Base-by-base conservation (phyloP, 164 flowering plant genomes). In the Sextonia rubra region DNA sequence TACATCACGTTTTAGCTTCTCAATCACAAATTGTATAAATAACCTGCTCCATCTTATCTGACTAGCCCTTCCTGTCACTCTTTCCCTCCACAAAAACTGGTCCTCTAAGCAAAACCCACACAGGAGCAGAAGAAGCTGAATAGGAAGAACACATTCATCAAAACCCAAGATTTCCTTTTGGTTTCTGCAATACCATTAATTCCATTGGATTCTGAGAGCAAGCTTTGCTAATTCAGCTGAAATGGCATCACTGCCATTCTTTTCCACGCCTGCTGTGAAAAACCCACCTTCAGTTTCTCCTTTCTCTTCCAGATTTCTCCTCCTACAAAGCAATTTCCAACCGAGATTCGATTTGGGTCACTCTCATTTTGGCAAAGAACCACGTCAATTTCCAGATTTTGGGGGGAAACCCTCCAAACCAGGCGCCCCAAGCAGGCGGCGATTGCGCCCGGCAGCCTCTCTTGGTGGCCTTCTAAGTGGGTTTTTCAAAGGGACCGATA, bases 401-500 rank as follows among this genome's bases (percentile, higher is more conserved):
- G 75, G 75, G 8, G 60, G 71, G 55, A 79, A 73, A 73, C 37
- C 27, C 47, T 44, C 68, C 18, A 73, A 77, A 69, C 37, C 65
- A 23, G 66, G 77, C 24, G 62, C 70, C 44, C 62, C 25, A 25
- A 80, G 70, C 22, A 60, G 44, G 27, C 24, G 48, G 67, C 62
- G 83, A 22, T 66, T 75, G 75, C 25, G 78, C 25, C 69, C 80
- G 24, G 62, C 47, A 69, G 79, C 80, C 0, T 73, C 85, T 26
- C 71, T 91, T 68, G 94, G 97, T 12, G 97, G 97, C 25, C 71
- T 92, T 29, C 70, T 92, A 0, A 86, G 92, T 62, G 95, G 95
- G 58, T 73, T 94, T 24, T 95, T 95, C 73, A 89, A 87, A 60
- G 93, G 91, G 15, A 82, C 80, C 62, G 99, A 95, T 75, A 88